Base-by-base conservation (phyloP, 805 yeast genomes). In the Kazachstania bromeliacearum region DNA sequence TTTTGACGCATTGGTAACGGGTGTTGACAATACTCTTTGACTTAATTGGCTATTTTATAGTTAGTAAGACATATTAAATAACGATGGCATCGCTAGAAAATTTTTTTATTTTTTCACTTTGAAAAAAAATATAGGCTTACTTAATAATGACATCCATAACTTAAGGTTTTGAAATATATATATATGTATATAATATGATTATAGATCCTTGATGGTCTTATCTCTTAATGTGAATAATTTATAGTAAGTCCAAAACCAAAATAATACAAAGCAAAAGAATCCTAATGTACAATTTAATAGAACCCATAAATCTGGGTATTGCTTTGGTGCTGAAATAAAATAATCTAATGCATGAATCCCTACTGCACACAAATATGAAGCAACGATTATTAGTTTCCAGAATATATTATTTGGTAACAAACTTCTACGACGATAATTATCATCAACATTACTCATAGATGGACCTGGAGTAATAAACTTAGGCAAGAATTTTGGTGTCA, bases 221-320 rank as follows among this genome's bases (percentile, higher is more conserved):
- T 51, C 52, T 27, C 62, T 45, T 36, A 60, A 38, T 8, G 50
- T 52, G 37, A 53, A 64, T 24, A 76, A 55, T 41, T 71, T 79
- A 59, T 69, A 77, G 48, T 79, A 67, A 25, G 72, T 70, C 95
- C 96, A 92, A n/a, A 85, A 43, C 77, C 87, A 88, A 48, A 84
- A 84, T 31, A 81, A 50, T 0, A 62, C 54, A 48, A 88, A 89
- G 40, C 87, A 83, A 0, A 72, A 80, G 52, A 85, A 87, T 0
- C 92, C 80, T 3, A 87, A 50, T 0, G 78, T 50, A 28, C 80
- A 75, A 51, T 92, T 92, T 3, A 75, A 70, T 17, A 89, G 67
- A 0, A 84, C 84, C 88, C 92, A 85, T 4, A 92, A 46, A 56
- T 92, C 96, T 2, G 96, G 96, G 43, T 75, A 79, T 26, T 59